Evolutionary conservation across 768 basidiomycete species (phyloP).

Genomic region (Leccinellum rugosiceps): DNA sequence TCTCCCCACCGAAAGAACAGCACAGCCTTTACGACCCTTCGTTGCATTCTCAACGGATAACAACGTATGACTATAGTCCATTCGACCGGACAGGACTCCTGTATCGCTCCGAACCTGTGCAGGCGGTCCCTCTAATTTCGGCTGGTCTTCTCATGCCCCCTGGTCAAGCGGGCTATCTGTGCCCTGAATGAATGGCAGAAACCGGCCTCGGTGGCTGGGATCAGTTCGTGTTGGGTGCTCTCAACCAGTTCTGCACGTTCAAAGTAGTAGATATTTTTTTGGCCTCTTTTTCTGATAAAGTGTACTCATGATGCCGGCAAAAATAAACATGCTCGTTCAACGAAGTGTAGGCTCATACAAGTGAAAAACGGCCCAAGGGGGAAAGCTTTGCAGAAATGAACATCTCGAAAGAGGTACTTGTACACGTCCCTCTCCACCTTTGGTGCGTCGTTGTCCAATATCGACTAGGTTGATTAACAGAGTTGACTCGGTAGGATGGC

Average conservation of each 20-base stretch:
- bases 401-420: no score
- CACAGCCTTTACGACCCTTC: neutral
- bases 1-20: neutral
- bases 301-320: no score
- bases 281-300: no score
- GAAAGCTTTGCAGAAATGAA: no score
- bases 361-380: no score
- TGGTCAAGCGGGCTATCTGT: conserved; percentile 4
- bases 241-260: neutral
- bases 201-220: conserved; percentile 13
- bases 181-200: conserved; percentile 16
- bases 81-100: neutral
- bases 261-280: no score
- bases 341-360: no score
- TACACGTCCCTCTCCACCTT: no score
- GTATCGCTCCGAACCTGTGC: neutral
- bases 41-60: conserved; percentile 9
- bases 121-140: neutral
- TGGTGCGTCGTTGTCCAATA: no score
- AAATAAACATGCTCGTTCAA: no score
- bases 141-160: neutral
- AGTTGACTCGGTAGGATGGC: no score
- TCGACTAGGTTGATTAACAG: no score
- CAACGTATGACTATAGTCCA: conserved; percentile 2
- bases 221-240: neutral